Evolutionary conservation across 2,329 filamentous ascomycete genomes (phyloP).

Genomic region (Ophiostoma sp.): DNA sequence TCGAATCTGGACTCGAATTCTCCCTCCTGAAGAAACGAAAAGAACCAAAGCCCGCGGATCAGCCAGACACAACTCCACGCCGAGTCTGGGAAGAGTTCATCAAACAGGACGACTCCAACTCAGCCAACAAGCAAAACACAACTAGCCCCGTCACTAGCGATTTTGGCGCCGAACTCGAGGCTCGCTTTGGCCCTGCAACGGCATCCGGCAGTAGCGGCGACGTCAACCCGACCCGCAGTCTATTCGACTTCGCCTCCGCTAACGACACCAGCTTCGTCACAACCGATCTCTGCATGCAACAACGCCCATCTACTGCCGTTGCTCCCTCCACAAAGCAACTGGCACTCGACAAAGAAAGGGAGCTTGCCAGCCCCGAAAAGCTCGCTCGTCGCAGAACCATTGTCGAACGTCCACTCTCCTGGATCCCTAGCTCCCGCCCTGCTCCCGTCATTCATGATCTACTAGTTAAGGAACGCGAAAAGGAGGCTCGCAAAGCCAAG

Average conservation of each 20-base stretch:
- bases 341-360: slow-evolving; percentile 13
- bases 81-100: slow-evolving; percentile 26
- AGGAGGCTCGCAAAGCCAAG: slow-evolving; percentile 15
- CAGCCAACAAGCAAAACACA: background rate
- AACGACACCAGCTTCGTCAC: background rate
- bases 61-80: slow-evolving; percentile 11
- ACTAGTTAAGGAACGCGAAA: slow-evolving; percentile 29
- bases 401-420: slow-evolving; percentile 47
- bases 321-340: slow-evolving; percentile 11
- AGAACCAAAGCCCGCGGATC: background rate
- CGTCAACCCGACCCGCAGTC: slow-evolving; percentile 8
- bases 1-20: slow-evolving; percentile 41
- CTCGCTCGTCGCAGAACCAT: slow-evolving; percentile 43
- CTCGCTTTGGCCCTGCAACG: slow-evolving; percentile 1
- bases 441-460: slow-evolving; percentile 36
- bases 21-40: slow-evolving; percentile 4
- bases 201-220: background rate
- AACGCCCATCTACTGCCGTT: slow-evolving; percentile 17
- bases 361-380: slow-evolving; percentile 31
- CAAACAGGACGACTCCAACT: slow-evolving; percentile 6
- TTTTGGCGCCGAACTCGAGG: slow-evolving; percentile 15
- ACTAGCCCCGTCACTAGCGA: slow-evolving; percentile 11
- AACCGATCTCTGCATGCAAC: background rate
- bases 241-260: background rate
- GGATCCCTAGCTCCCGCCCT: slow-evolving; percentile 47